Conservation (phyloP, 306 rosid genomes). For the Astragalus membranaceus region DNA sequence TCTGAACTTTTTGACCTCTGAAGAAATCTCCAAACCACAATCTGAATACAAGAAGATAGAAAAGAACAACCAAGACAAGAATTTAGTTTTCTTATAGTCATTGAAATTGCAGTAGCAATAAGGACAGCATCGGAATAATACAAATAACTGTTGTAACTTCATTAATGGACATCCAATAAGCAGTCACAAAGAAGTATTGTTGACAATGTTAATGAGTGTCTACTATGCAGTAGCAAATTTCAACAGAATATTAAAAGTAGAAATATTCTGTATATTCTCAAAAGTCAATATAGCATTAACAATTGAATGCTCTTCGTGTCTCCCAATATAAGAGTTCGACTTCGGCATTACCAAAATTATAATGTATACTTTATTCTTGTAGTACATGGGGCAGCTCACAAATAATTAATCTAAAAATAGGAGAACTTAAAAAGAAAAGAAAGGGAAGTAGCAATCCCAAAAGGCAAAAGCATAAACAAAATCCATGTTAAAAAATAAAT, state of each 20-base stretch:
- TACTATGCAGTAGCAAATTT: not conserved
- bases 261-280: not conserved
- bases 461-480: not conserved
- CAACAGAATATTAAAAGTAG: conserved; percentile 4
- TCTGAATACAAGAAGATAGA: conserved; percentile 45
- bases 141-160: not conserved
- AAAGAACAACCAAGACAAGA: not conserved
- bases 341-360: not conserved
- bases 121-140: not conserved
- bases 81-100: conserved; percentile 3
- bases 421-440: not conserved
- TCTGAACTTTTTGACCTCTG: conserved; percentile 70
- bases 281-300: not conserved
- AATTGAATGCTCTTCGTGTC: not conserved
- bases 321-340: not conserved
- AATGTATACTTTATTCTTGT: not conserved
- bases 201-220: not conserved
- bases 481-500: not conserved
- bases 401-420: not conserved
- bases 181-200: not conserved
- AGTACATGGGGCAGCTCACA: not conserved
- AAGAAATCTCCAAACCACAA: conserved; percentile 93
- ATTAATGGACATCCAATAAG: not conserved
- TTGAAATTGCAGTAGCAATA: conserved; percentile 13
- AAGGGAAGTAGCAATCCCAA: not conserved